Evolutionary conservation across 2,329 filamentous ascomycete genomes (phyloP), one percentile per base, ranked within the genome.

Genomic region (Hypoxylon sp.): DNA sequence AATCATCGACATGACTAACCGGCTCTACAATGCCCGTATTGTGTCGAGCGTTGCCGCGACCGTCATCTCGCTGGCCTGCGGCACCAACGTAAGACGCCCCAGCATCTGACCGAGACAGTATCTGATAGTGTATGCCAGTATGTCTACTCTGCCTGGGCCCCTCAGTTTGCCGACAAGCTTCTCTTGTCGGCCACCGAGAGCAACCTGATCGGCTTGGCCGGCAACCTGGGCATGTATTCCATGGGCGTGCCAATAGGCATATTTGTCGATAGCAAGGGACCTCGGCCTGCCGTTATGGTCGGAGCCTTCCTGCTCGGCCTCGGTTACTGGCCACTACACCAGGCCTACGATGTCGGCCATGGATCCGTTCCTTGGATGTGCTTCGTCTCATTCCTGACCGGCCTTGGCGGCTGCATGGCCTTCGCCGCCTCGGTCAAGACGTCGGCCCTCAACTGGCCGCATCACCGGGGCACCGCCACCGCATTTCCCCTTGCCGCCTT

Each of bases 111-210:
- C 13, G 17, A 42, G 41, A 20, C 38, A 18, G 45, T 37, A 11
- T 58, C 45, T 48, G 59, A 58, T 49, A 45, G 4, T 7, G 4
- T 4, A 20, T 23, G 13, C 40, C 71, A 97, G 92, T 98, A 99
- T 85, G 94, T 93, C 72, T 99, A 97, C 77, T 97, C 92, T 52
- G 94, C 94, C 76, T 99, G 95, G 93, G 92, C 91, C 11, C 95
- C 95, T 17, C 93, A 97, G 76, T 97, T 97, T 72, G 92, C 93
- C 46, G 88, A 96, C 70, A 88, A 85, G 67, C 81, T 99, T 68
- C 87, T 89, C 72, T 85, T 98, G 60, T 92, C 92, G 11, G 89
- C 95, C n/a, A 98, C 94, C 2, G 83, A 97, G 74, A 92, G 87
- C 75, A 98, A 99, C 75, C 76, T 98, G 65, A 93, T 99, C 71